Evolutionary conservation across 306 rosid species (phyloP), one percentile per base, ranked within the genome.

Genomic region (Quercus glauca): DNA sequence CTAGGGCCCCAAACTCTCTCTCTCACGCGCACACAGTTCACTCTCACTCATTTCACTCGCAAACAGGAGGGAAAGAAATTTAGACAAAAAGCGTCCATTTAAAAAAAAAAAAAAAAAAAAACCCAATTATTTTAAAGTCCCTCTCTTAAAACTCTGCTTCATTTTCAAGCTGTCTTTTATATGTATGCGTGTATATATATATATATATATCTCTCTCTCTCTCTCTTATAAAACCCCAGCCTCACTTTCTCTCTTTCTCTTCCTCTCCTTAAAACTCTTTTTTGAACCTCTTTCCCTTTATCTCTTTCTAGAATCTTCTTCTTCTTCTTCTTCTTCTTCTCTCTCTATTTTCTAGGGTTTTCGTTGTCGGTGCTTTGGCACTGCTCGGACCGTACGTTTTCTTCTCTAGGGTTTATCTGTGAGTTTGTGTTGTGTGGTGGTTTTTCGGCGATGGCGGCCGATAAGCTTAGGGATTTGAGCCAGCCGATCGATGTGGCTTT

Each of bases 391-490:
- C 51, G 67, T 69, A 52, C 78, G 21, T 14, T 4, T 26, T 41
- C 45, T 8, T 8, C 53, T 52, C 82, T 90, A 88, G 97, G 94
- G 92, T 88, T 88, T 81, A 63, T 76, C 79, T 71, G 77, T 28
- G 58, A 3, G 68, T 37, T 64, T 20, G 15, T 65, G 37, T 74
- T 77, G 19, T 31, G 71, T 49, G 75, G 53, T 31, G 61, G 35
- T 45, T 19, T 19, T 56, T 72, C 73, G 55, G 84, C 78, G 55
- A 96, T 96, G 99, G 99, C 99, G 75, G 98, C 98, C 65, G 99
- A 93, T 84, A 93, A 90, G 84, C 98, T 96, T 20, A 75, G 98
- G 74, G 98, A 96, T 88, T 93, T 96, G 91, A 86, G 90, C 72
- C 94, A 91, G 55, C 99, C 98, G 65, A 91, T 96, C 74, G 98